phyloP scores from a whole-genome alignment of 1,139 yeast genomes.

The Saccharomyces hybrid region DNA sequence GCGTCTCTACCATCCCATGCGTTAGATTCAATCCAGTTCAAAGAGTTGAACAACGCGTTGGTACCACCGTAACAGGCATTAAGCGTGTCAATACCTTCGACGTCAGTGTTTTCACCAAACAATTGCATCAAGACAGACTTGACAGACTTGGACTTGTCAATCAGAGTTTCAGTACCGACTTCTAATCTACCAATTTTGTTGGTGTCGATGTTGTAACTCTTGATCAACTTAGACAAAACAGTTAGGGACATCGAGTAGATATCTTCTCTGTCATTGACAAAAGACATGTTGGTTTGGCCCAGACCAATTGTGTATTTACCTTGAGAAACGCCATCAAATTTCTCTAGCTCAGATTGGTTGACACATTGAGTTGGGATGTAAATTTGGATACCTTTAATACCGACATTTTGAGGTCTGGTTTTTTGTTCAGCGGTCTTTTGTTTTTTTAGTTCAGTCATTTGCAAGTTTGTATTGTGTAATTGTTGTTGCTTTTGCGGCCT shows the following conservation, averaged over 20 bases:
- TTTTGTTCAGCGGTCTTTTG: conserved; percentile 24
- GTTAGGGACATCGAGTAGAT: conserved; percentile 89
- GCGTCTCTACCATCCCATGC: conserved; percentile 99
- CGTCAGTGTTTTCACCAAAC: conserved; percentile 79
- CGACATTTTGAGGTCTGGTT: conserved; percentile 63
- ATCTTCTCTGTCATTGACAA: conserved; percentile 95
- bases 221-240: conserved; percentile 65
- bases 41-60: conserved; percentile 83
- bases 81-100: conserved; percentile 93
- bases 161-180: conserved; percentile 96
- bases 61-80: conserved; percentile 99
- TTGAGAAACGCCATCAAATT: conserved; percentile 74
- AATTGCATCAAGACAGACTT: conserved; percentile 95
- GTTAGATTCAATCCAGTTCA: conserved; percentile 94
- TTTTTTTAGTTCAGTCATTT: conserved; percentile 31
- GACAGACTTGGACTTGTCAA: conserved; percentile 96
- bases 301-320: conserved; percentile 98
- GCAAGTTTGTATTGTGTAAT: conserved; percentile 1
- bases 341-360: conserved; percentile 82
- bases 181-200: conserved; percentile 85
- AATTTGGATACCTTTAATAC: conserved; percentile 92
- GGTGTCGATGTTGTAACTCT: conserved; percentile 77
- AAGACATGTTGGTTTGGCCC: conserved; percentile 97
- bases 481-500: neutral
- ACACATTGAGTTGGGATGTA: conserved; percentile 83